phyloP scores from a whole-genome alignment of 2,329 filamentous ascomycete species.

The Neofusicoccum ribis region DNA sequence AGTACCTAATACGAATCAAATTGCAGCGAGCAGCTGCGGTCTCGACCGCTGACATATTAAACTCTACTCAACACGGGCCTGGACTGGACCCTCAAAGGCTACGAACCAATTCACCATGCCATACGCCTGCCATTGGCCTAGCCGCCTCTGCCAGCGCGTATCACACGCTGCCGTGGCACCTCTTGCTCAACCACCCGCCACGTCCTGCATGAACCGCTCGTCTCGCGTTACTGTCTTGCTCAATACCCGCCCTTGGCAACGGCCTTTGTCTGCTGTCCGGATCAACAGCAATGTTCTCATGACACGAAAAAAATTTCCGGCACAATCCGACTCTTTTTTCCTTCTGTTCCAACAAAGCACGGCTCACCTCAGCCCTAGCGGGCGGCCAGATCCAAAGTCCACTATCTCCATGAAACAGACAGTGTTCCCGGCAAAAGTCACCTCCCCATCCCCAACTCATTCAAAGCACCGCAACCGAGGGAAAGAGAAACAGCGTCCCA shows the following conservation, averaged over 20 bases:
- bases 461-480: neutral
- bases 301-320: neutral
- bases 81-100: neutral
- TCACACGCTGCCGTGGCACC: constrained; percentile 12
- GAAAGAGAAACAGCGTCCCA: neutral
- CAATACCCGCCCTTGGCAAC: neutral
- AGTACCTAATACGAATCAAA: neutral
- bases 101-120: neutral
- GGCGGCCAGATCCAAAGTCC: neutral
- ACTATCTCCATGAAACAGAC: neutral
- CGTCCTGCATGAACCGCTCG: neutral
- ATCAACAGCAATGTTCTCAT: constrained; percentile 5
- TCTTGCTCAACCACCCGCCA: neutral
- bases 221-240: neutral
- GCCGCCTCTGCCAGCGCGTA: neutral
- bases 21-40: neutral
- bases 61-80: neutral
- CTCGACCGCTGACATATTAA: constrained; percentile 8
- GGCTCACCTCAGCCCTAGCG: constrained; percentile 12
- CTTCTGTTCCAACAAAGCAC: neutral
- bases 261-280: neutral
- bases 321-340: neutral
- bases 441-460: neutral
- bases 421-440: neutral
- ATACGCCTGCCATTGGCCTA: neutral